Base-by-base conservation (phyloP, 257 asterid species). In the Agastache rugosa region DNA sequence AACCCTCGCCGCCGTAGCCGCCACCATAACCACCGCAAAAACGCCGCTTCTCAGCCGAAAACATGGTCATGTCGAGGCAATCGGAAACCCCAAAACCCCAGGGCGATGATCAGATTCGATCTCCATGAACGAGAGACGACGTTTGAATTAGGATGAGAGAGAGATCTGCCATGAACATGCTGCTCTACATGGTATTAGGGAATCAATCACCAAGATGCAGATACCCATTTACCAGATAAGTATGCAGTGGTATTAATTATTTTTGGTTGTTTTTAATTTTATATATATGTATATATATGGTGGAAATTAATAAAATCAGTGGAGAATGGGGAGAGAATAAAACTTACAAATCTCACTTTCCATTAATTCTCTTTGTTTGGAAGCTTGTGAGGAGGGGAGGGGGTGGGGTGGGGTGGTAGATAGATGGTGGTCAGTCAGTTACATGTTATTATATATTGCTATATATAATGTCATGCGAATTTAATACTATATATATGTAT, bases 291-390 rank as follows among this genome's bases (percentile, higher is more conserved):
- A 12, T 64, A 22, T 64, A 39, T 41, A 1, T 19, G 23, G 41
- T 31, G 55, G 16, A 41, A 42, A 23, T 22, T 11, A 78, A 79
- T 2, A 47, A 77, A 83, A 76, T 71, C 79, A 73, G 76, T 75
- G 82, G 87, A 79, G 70, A 79, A 77, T 51, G 76, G 72, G n/a
- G 63, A 69, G 75, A 63, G 19, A 83, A 83, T 79, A 72, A 82
- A 71, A 74, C 81, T 79, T 83, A 77, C 69, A 83, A 85, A 84
- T 87, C 91, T 85, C 93, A 83, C 91, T 89, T 87, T 89, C 91
- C 80, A 82, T 78, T 82, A 87, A 80, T 92, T 86, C 93, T 86
- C 87, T 85, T 86, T 59, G 84, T 87, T 88, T 92, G 96, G 96
- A 87, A 88, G 92, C 68, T 87, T 88, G 88, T 86, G 87, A 72